Base-by-base conservation (phyloP, 768 basidiomycete genomes). In the Termitomyces sp. region DNA sequence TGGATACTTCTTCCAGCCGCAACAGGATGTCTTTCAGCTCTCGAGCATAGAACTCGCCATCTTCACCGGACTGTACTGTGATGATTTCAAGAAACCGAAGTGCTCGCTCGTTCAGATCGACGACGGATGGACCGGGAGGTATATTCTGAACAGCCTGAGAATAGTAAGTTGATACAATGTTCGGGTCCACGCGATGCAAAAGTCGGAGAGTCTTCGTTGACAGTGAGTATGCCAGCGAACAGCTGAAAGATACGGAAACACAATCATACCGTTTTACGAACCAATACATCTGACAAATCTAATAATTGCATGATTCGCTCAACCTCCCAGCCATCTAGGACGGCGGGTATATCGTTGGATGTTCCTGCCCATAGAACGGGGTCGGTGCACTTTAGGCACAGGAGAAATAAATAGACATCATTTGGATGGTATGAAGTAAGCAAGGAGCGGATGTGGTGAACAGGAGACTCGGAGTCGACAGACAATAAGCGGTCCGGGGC, bases 251-350 rank as follows among this genome's bases (percentile, higher is more conserved):
- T 14, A 33, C 24, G 34, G 37, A 34, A 45, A 51, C 16, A 4
- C n/a, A 46, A 20, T 56, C 76, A 56, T 63, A 88, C 91, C 77
- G 78, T 86, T 52, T 69, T 76, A 55, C 89, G 79, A 40, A 91
- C 81, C 30, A 77, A 64, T 9, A 67, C 60, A 67, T 93, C 91
- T 1, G 76, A 69, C 2, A 82, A 84, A 58, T 86, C 80, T 27
- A 93, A 72, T 16, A 88, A 70, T 58, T 78, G 80, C 84, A 93
- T 88, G 22, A 93, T 75, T 34, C 76, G 74, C 51, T 86, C 86
- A 39, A 93, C 90, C 53, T 93, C 91, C 79, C 81, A 82, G 54
- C 76, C 82, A n/a, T 89, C 86, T 46, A 93, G 69, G 9, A 83
- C 71, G 1, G 84, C 74, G 36, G 80, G 77, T 20, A 79, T 69